These are phyloP conservation scores for Stylosanthes scabra DNA, from an alignment of 331 rosid genomes.

Conservation along the genomic window DNA sequence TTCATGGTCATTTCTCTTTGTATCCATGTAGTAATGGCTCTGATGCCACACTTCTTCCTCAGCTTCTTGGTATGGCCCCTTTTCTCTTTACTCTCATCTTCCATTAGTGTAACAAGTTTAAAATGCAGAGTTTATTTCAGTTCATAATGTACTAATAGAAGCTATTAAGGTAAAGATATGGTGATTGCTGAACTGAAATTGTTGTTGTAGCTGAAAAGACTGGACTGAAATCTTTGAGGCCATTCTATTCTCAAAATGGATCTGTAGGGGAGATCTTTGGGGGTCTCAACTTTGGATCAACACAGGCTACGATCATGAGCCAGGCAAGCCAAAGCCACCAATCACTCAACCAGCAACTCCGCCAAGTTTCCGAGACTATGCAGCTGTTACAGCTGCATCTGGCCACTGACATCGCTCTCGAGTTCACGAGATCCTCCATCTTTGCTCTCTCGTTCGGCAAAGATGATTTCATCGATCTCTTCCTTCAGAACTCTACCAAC, in stretches of 20 bases:
- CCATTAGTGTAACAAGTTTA: no score
- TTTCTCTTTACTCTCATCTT: not conserved
- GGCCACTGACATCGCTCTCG: slow-evolving; percentile 43
- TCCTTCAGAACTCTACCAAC: slow-evolving; percentile 49
- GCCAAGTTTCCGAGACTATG: slow-evolving; percentile 75
- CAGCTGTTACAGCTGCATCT: slow-evolving; percentile 72
- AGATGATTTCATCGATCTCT: slow-evolving; percentile 71
- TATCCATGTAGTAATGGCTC: slow-evolving; percentile 71
- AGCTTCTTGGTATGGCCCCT: slow-evolving; percentile 65
- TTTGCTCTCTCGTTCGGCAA: slow-evolving; percentile 82
- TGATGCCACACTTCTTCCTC: slow-evolving; percentile 72
- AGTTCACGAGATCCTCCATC: slow-evolving; percentile 66
- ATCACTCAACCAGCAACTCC: slow-evolving; percentile 82
- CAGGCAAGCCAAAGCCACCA: slow-evolving; percentile 65
- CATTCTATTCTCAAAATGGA: slow-evolving; percentile 77
- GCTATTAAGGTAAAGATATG: no score
- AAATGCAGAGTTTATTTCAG: no score
- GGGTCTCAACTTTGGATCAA: slow-evolving; percentile 84
- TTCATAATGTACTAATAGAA: no score
- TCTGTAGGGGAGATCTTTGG: slow-evolving; percentile 55
- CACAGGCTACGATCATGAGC: slow-evolving; percentile 77
- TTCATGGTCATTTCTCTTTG: slow-evolving; percentile 72
- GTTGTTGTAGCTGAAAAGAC: slow-evolving; percentile 69
- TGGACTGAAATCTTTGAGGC: slow-evolving; percentile 52
- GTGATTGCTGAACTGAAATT: slow-evolving; percentile 3